Evolutionary conservation across 2,329 filamentous ascomycete genomes (phyloP), one percentile per base, ranked within the genome.

Genomic region (Alternaria brassicae): DNA sequence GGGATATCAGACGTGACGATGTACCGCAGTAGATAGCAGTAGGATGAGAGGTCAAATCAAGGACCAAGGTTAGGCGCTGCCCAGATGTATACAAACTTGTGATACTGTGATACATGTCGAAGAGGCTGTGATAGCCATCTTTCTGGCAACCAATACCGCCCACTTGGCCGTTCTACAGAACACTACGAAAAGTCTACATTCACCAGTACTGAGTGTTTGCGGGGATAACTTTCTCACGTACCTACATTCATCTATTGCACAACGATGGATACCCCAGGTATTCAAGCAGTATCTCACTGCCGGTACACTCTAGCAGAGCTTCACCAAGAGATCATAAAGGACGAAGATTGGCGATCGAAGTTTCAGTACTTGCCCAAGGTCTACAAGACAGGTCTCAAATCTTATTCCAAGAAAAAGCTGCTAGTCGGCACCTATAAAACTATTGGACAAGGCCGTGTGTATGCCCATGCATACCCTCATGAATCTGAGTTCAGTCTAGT

Each of bases 1-100:
- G 7, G 25, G 34, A 61, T 45, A 15, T 25, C 8, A 59, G 41
- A 40, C 40, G 52, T 6, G 62, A 67, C 44, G 62, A 67, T 53
- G 53, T 56, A 32, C 56, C 59, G 36, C 61, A 62, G 47, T 62
- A 59, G 27, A 4, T 3, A 10, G 6, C 23, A 39, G 28, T 3
- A 6, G 4, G 12, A 4, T n/a, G 7, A 37, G 40, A 45, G 23
- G 23, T 6, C 4, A 1, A 12, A n/a, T 9, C n/a, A 40, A 25
- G 15, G 19, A 15, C 7, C 3, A 36, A 49, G 19, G 13, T 36
- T 27, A 45, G 42, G 17, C 3, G 8, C 10, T 19, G n/a, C 7
- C n/a, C n/a, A 8, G 15, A 3, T 30, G 2, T 4, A 45, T 17
- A 17, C n/a, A 13, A 30, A 13, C 6, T 45, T 4, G 0, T 32